phyloP scores from a whole-genome alignment of 2,329 filamentous ascomycete genomes.

The Diaporthe humulicola region DNA sequence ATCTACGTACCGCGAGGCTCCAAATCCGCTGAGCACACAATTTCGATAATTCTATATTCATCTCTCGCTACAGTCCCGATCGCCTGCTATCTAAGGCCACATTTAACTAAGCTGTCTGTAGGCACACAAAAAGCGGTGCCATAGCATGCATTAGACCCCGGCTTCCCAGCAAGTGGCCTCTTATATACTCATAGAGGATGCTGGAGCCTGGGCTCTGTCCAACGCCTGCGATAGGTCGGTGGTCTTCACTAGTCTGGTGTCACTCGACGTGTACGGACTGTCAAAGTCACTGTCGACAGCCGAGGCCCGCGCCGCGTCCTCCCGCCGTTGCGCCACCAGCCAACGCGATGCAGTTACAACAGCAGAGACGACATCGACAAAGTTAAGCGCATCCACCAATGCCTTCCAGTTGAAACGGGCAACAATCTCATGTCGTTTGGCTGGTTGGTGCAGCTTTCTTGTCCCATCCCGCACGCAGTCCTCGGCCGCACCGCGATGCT shows the following conservation, averaged over 20 bases:
- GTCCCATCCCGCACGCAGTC: neutral
- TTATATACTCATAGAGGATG: neutral
- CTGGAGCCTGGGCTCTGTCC: neutral
- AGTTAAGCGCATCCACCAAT: neutral
- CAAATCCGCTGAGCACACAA: neutral
- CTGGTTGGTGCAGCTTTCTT: neutral
- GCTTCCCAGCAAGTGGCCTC: too few relatives aligned
- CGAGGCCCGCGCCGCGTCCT: neutral
- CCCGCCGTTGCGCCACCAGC: neutral
- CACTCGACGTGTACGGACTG: neutral
- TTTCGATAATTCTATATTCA: neutral
- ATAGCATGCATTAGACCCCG: too few relatives aligned
- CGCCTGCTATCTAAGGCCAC: too few relatives aligned
- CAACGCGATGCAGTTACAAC: neutral
- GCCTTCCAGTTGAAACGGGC: neutral
- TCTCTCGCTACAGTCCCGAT: too few relatives aligned
- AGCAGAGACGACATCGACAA: neutral
- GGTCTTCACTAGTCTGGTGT: neutral
- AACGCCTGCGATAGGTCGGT: neutral
- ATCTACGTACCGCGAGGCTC: neutral
- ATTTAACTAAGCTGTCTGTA: too few relatives aligned
- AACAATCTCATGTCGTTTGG: neutral
- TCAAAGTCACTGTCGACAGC: neutral
- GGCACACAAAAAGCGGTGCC: too few relatives aligned
- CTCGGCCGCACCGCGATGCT: neutral